A percentile compares a stretch with the other conserved stretches of the same genome.
Evolutionary conservation across 2,329 filamentous ascomycete genomes (phyloP).

Genomic region (Coniochaeta sp.): DNA sequence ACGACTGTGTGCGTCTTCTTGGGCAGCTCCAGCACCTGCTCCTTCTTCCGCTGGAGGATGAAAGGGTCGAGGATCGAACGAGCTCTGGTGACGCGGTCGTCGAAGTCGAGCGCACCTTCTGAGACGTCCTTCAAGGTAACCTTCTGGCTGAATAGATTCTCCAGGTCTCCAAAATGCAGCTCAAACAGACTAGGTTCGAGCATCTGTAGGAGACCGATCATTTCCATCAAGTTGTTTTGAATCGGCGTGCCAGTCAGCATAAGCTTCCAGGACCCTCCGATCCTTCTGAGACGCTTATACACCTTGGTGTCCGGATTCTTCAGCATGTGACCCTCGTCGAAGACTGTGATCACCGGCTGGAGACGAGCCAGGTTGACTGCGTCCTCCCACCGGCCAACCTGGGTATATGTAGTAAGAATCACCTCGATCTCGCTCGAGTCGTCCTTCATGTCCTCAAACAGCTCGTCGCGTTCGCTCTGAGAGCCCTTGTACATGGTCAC

Average conservation of each 20-base stretch:
- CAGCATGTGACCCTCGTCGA: slow-evolving; percentile 89
- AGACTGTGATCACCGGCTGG: slow-evolving; percentile 56
- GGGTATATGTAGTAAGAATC: slow-evolving; percentile 53
- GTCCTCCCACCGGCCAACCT: slow-evolving; percentile 46
- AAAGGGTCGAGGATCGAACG: slow-evolving; percentile 92
- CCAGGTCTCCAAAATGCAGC: slow-evolving; percentile 69
- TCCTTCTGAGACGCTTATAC: slow-evolving; percentile 71
- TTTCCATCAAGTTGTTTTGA: slow-evolving; percentile 89
- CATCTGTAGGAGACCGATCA: slow-evolving; percentile 86
- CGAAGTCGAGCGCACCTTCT: slow-evolving; percentile 77
- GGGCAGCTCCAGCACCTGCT: slow-evolving; percentile 86
- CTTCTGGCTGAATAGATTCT: slow-evolving; percentile 85
- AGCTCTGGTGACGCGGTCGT: slow-evolving; percentile 78
- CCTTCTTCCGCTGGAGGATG: slow-evolving; percentile 87
- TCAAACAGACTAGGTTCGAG: slow-evolving; percentile 82
- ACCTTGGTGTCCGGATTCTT: slow-evolving; percentile 81
- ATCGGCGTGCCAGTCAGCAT: slow-evolving; percentile 86
- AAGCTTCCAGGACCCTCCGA: slow-evolving; percentile 76
- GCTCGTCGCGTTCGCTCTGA: slow-evolving; percentile 58
- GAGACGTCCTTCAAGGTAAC: slow-evolving; percentile 74
- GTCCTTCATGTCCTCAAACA: slow-evolving; percentile 59
- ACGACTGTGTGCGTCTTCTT: slow-evolving; percentile 71
- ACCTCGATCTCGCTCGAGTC: slow-evolving; percentile 58
- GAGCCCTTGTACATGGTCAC: slow-evolving; percentile 66
- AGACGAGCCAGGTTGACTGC: slow-evolving; percentile 41